Base-by-base conservation (phyloP, 306 rosid genomes). In the Begonia loranthoides region DNA sequence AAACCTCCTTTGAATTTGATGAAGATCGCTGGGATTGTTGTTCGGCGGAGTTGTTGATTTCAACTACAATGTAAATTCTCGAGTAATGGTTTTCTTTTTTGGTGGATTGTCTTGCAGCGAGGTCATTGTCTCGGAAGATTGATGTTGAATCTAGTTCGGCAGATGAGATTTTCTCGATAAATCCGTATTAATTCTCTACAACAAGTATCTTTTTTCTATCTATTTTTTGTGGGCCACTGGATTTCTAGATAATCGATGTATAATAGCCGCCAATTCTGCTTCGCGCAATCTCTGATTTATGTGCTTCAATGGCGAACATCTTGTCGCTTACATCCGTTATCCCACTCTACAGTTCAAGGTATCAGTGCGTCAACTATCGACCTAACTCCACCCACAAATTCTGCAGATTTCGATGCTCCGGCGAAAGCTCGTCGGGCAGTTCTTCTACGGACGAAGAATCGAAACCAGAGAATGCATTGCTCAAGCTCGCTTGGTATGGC, bases 401-500 rank as follows among this genome's bases (percentile, higher is more conserved):
- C 59, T 54, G 51, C 41, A 70, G 56, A 66, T n/a, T 76, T 54
- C 83, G 58, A 15, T 89, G 94, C 78, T 63, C 41, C 39, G 90
- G 84, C 45, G 66, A 68, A 28, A 70, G 73, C 52, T 71, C 50
- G 17, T 13, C 57, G 3, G 60, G 47, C 28, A 59, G 76, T 46
- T 73, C 78, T 8, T 53, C 76, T 2, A 41, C 68, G 21, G 52
- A 57, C 19, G 56, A 41, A 52, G 81, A 72, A 38, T 63, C 86
- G 6, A 63, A 62, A 49, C 66, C 74, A 4, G 70, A 77, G 63
- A 89, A 84, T 57, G 73, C 80, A 13, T 38, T 89, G 61, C 87
- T 89, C 12, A 84, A 79, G 67, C 39, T 79, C 6, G 47, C 13
- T 55, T 84, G 97, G 97, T 79, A 89, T 65, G 55, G 87, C 69